These are phyloP conservation scores for Periconia sp. DNA, from an alignment of 2,329 filamentous ascomycete genomes.

Conservation along the genomic window DNA sequence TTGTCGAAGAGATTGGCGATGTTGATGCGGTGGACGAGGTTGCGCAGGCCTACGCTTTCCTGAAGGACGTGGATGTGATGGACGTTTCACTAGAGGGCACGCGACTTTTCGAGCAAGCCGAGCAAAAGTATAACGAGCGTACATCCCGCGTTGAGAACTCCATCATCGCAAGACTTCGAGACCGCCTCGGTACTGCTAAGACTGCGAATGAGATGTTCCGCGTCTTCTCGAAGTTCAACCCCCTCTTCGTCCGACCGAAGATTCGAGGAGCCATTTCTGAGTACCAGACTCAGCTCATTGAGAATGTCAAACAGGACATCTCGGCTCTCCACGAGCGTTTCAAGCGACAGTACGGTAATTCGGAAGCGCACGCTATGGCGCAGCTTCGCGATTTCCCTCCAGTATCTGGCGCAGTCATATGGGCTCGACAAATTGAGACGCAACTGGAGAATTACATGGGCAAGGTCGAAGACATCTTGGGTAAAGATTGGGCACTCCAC, in stretches of 20 bases:
- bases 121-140: slow-evolving; percentile 95
- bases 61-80: slow-evolving; percentile 93
- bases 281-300: slow-evolving; percentile 97
- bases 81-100: slow-evolving; percentile 92
- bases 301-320: slow-evolving; percentile 97
- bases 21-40: slow-evolving; percentile 98
- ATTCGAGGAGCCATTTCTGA: slow-evolving; percentile 97
- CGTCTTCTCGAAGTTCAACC: slow-evolving; percentile 99
- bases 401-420: slow-evolving; percentile 95
- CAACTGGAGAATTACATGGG: slow-evolving; percentile 97
- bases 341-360: slow-evolving; percentile 98
- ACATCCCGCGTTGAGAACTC: slow-evolving; percentile 98
- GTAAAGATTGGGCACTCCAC: slow-evolving; percentile 92
- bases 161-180: slow-evolving; percentile 91
- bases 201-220: slow-evolving; percentile 99
- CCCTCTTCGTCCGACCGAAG: slow-evolving; percentile 97
- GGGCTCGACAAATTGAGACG: slow-evolving; percentile 95
- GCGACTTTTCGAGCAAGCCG: slow-evolving; percentile 88
- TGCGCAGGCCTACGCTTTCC: slow-evolving; percentile 87
- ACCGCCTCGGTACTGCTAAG: slow-evolving; percentile 92
- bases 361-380: slow-evolving; percentile 97
- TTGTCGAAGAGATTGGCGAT: slow-evolving; percentile 94
- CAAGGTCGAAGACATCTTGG: slow-evolving; percentile 97
- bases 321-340: slow-evolving; percentile 92
- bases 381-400: slow-evolving; percentile 94